phyloP scores from a whole-genome alignment of 1,284 basidiomycete species.

The Rhodotorula sp. region DNA sequence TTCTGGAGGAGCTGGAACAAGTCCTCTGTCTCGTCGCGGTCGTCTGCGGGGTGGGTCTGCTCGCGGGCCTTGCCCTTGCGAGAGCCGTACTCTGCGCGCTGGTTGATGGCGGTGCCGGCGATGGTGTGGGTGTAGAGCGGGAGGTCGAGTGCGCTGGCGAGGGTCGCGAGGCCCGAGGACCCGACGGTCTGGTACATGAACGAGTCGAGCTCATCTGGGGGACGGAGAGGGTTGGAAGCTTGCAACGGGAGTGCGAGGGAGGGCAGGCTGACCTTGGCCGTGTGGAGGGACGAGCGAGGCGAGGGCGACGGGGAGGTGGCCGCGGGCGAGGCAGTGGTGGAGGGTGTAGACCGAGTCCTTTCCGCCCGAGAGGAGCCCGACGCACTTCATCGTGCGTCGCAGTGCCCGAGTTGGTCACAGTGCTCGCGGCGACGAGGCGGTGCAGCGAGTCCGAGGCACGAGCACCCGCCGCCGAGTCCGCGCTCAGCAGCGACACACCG shows the following conservation, averaged over 20 bases:
- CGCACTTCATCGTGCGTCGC: conserved; percentile 74
- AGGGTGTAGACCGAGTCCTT: conserved; percentile 99
- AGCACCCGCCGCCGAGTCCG: too few relatives aligned
- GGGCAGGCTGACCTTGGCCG: conserved; percentile 69
- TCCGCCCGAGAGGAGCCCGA: conserved; percentile 92
- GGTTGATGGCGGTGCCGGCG: conserved; percentile 75
- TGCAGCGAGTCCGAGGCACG: too few relatives aligned
- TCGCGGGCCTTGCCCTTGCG: conserved; percentile 44
- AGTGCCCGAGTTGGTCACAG: not conserved
- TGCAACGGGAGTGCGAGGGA: not conserved
- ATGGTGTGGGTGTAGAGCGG: conserved; percentile 84
- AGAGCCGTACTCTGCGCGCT: conserved; percentile 79
- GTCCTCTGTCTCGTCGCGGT: conserved; percentile 95
- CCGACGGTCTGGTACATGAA: conserved; percentile 99
- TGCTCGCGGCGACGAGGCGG: not conserved
- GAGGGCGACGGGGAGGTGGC: conserved; percentile 84
- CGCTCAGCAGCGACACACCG: too few relatives aligned
- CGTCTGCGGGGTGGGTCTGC: not conserved
- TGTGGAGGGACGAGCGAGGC: conserved; percentile 81
- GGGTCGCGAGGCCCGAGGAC: conserved; percentile 85
- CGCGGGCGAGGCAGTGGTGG: conserved; percentile 80
- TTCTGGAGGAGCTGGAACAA: conserved; percentile 71
- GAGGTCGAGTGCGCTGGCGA: conserved; percentile 80
- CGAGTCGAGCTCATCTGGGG: conserved; percentile 92
- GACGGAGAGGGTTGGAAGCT: not conserved